Conservation (phyloP, 192 early-diverging fungal genomes). For the Funneliformis mosseae region DNA sequence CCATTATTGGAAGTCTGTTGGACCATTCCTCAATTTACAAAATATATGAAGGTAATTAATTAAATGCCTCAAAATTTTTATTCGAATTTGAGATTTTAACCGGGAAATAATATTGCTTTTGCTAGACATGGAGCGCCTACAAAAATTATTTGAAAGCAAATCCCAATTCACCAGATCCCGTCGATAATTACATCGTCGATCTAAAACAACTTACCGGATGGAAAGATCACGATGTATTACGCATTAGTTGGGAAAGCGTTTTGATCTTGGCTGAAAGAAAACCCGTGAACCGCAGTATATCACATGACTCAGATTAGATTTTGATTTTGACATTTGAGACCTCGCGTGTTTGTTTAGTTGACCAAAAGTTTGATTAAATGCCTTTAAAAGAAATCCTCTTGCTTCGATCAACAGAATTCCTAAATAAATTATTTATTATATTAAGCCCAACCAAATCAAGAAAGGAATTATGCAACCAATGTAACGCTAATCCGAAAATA, state of each 20-base stretch:
- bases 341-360: no score
- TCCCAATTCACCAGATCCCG: conserved; percentile 46
- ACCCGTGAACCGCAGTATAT: neutral
- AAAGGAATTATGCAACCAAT: no score
- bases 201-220: conserved; percentile 33
- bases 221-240: conserved; percentile 39
- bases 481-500: no score
- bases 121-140: conserved; percentile 56
- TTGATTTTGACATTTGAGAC: no score
- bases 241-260: conserved; percentile 55
- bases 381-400: no score
- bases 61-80: neutral
- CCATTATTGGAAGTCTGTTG: conserved; percentile 47
- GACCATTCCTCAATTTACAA: conserved; percentile 42
- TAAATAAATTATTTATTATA: no score
- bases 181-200: conserved; percentile 47
- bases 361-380: no score
- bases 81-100: neutral
- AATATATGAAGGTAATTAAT: conserved; percentile 47
- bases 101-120: neutral
- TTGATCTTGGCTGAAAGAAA: conserved; percentile 46
- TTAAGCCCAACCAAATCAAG: neutral
- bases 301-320: no score
- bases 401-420: no score
- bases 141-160: conserved; percentile 47